Base-by-base conservation (phyloP, 2,329 filamentous ascomycete species). In the Xylaria sp. region DNA sequence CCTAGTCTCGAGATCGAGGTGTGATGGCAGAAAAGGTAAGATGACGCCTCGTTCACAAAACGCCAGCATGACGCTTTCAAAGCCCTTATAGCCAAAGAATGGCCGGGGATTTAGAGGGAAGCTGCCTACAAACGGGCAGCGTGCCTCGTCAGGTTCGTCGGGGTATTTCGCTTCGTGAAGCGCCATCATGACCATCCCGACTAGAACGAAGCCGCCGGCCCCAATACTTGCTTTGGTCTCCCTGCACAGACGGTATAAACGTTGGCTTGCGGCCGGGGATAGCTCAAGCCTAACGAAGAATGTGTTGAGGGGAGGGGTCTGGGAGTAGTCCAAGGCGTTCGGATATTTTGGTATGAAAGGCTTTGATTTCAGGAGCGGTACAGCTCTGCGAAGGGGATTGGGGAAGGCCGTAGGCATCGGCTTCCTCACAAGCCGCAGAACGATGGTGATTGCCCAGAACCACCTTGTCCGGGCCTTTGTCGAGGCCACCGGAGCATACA, bases 171-270 rank as follows among this genome's bases (percentile, higher is more conserved):
- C 17, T 54, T 70, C 69, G 63, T 71, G 61, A 9, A 68, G 48
- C 37, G 66, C 62, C 69, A 70, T 71, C 69, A 71, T 70, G 2
- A 58, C 66, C 33, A 70, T 65, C 1, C 58, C 68, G 3, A 70
- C 67, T 1, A 70, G 58, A 2, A 66, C 69, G 48, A 67, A 67
- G 21, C 64, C 63, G 13, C 68, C 69, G 7, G 69, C 69, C 0
- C 69, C 69, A 10, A 71, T 56, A 55, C 68, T 70, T 21, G 66
- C 64, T 4, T 64, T 63, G 5, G 65, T 66, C 41, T 68, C 62
- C 27, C 60, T 62, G 33, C 67, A 71, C 2, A 70, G 58, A 1
- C 61, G 59, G 27, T 65, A 67, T 11, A 70, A 63, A 9, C 68
- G 59, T 25, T 40, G 54, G 38, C 64, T 69, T 3, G 60, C 65